These are phyloP conservation scores for Beta lomatogona DNA, from an alignment of 179 eudicot species.

Conservation along the genomic window DNA sequence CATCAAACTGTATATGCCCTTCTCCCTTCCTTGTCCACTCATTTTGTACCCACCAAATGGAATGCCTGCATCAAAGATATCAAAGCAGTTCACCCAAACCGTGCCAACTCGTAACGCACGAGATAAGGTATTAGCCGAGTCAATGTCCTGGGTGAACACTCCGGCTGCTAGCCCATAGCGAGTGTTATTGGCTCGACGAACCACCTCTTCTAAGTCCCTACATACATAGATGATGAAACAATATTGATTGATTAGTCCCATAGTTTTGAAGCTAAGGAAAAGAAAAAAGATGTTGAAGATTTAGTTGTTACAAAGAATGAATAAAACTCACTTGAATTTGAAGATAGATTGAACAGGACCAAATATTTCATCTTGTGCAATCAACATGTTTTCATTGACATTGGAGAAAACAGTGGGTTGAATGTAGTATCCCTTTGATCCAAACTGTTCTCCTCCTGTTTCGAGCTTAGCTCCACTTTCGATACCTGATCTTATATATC, in stretches of 20 bases:
- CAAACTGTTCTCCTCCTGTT: conserved; percentile 66
- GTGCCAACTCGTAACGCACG: conserved; percentile 65
- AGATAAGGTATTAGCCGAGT: conserved; percentile 56
- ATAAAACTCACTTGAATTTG: conserved; percentile 53
- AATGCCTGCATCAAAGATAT: conserved; percentile 58
- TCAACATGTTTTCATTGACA: conserved; percentile 63
- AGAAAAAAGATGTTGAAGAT: not conserved
- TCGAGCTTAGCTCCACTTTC: conserved; percentile 71
- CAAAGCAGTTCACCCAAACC: conserved; percentile 68
- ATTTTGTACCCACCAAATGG: conserved; percentile 75
- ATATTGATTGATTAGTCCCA: too few relatives aligned
- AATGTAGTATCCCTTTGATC: conserved; percentile 67
- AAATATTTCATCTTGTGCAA: conserved; percentile 69
- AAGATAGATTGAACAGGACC: conserved; percentile 80
- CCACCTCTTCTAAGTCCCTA: conserved; percentile 55
- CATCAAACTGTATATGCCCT: conserved; percentile 57
- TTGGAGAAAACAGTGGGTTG: conserved; percentile 78
- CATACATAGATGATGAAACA: not conserved
- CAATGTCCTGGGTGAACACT: conserved; percentile 58
- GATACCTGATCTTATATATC: conserved; percentile 57
- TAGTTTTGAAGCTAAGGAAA: not conserved
- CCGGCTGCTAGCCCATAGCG: conserved; percentile 68
- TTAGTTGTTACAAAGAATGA: not conserved
- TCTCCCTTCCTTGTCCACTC: conserved; percentile 79
- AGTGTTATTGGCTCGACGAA: conserved; percentile 52